Evolutionary conservation across 768 basidiomycete species (phyloP).

Genomic region (Psilocybe tampanensis): DNA sequence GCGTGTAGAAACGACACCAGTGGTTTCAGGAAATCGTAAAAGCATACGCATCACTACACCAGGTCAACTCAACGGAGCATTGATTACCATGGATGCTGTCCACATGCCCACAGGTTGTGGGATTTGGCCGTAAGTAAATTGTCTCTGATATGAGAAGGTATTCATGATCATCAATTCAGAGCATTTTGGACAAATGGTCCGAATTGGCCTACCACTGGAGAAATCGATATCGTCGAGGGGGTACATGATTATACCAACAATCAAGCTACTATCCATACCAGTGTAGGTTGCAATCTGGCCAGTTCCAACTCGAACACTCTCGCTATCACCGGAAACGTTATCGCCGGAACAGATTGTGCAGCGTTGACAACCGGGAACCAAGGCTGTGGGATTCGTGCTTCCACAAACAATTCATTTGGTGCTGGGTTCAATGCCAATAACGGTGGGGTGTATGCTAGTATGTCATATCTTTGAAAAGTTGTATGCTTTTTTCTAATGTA

Average conservation of each 20-base stretch:
- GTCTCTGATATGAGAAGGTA: slow-evolving; percentile 19
- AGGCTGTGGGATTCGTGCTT: slow-evolving; percentile 80
- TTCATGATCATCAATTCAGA: slow-evolving; percentile 21
- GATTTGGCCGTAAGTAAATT: slow-evolving; percentile 67
- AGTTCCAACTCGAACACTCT: slow-evolving; percentile 47
- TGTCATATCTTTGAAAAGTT: slow-evolving; percentile 37
- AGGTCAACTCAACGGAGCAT: slow-evolving; percentile 58
- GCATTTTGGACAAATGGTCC: slow-evolving; percentile 57
- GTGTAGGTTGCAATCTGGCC: slow-evolving; percentile 66
- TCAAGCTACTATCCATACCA: slow-evolving; percentile 83
- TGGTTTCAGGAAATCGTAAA: slow-evolving; percentile 66
- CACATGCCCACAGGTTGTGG: slow-evolving; percentile 94
- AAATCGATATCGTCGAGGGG: slow-evolving; percentile 87
- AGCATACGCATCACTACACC: slow-evolving; percentile 79
- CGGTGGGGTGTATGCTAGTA: slow-evolving; percentile 91
- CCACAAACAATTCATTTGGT: slow-evolving; percentile 71
- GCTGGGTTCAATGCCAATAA: slow-evolving; percentile 80
- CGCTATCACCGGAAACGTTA: slow-evolving; percentile 62
- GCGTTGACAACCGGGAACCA: slow-evolving; percentile 69
- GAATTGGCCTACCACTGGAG: slow-evolving; percentile 66
- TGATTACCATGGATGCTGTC: slow-evolving; percentile 80
- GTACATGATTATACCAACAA: slow-evolving; percentile 80
- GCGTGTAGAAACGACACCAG: slow-evolving; percentile 84
- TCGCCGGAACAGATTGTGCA: slow-evolving; percentile 73
- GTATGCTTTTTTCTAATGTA: slow-evolving; percentile 5